Conservation (phyloP, 2,329 filamentous ascomycete species). For the Paramyrothecium roridum region DNA sequence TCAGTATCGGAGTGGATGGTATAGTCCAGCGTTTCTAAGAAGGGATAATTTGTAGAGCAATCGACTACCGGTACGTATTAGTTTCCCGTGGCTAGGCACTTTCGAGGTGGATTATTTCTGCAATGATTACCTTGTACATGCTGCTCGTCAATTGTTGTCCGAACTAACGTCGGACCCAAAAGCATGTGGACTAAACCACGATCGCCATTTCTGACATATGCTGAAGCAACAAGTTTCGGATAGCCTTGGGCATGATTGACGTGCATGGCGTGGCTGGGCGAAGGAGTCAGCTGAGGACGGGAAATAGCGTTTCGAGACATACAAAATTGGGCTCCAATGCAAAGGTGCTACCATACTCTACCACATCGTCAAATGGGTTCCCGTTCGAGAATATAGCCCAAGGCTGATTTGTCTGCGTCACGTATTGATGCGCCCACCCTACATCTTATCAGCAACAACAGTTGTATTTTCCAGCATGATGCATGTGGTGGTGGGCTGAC, state of each 20-base stretch:
- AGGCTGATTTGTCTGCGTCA: conserved; percentile 48
- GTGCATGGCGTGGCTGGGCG: conserved; percentile 44
- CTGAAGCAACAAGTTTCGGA: conserved; percentile 43
- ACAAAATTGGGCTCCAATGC: conserved; percentile 44
- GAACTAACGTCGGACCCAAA: conserved; percentile 37
- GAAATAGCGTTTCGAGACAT: not conserved
- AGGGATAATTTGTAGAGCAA: conserved; percentile 44
- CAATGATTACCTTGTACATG: not conserved
- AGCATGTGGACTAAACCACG: conserved; percentile 43
- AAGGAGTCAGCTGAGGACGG: not conserved
- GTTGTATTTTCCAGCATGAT: not conserved
- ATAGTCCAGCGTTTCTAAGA: conserved; percentile 19
- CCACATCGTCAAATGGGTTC: conserved; percentile 40
- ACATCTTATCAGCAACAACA: not conserved
- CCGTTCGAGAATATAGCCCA: conserved; percentile 33
- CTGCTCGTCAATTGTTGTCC: conserved; percentile 19
- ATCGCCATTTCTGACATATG: conserved; percentile 26
- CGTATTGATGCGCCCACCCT: conserved; percentile 50
- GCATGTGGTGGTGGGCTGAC: not conserved
- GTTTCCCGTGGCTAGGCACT: not conserved
- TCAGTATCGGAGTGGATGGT: conserved; percentile 16
- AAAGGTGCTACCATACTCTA: conserved; percentile 2
- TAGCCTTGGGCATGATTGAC: conserved; percentile 54
- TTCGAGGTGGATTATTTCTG: not conserved
- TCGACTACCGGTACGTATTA: conserved; percentile 25